These are phyloP conservation scores for Clitocybe nebularis DNA, from an alignment of 1,284 basidiomycete species.

Conservation along the genomic window DNA sequence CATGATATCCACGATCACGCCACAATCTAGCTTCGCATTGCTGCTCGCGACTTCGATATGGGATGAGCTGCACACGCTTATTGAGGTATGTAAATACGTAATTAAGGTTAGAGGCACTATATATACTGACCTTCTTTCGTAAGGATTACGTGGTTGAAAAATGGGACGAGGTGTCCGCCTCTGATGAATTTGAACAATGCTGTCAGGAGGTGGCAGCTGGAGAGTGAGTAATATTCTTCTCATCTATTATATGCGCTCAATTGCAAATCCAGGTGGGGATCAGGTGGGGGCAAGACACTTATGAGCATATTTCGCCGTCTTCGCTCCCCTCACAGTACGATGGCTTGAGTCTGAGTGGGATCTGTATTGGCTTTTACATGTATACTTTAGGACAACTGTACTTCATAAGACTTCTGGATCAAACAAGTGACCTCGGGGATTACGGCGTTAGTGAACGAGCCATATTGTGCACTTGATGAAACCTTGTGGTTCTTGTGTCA, in stretches of 20 bases:
- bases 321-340: conserved; percentile 46
- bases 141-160: conserved; percentile 67
- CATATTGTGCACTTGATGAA: too few relatives aligned
- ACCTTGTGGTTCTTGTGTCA: too few relatives aligned
- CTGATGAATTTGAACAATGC: conserved; percentile 62
- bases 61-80: conserved; percentile 60
- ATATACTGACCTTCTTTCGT: conserved; percentile 1
- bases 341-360: conserved; percentile 1
- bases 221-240: conserved; percentile 47
- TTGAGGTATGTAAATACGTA: conserved; percentile 40
- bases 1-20: conserved; percentile 71
- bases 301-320: conserved; percentile 62
- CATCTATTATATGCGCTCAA: conserved; percentile 9
- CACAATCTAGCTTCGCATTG: conserved; percentile 66
- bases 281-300: conserved; percentile 63
- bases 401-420: too few relatives aligned
- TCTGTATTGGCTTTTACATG: neutral
- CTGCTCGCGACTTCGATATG: conserved; percentile 64
- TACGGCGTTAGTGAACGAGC: too few relatives aligned
- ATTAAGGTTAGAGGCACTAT: too few relatives aligned
- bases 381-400: too few relatives aligned
- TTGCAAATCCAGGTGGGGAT: conserved; percentile 50
- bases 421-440: too few relatives aligned
- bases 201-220: conserved; percentile 67
- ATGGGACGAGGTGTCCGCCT: conserved; percentile 65